A percentile compares a stretch with the other conserved stretches of the same genome.
phyloP scores from a whole-genome alignment of 441 rosid genomes.

The Pelargonium australe region DNA sequence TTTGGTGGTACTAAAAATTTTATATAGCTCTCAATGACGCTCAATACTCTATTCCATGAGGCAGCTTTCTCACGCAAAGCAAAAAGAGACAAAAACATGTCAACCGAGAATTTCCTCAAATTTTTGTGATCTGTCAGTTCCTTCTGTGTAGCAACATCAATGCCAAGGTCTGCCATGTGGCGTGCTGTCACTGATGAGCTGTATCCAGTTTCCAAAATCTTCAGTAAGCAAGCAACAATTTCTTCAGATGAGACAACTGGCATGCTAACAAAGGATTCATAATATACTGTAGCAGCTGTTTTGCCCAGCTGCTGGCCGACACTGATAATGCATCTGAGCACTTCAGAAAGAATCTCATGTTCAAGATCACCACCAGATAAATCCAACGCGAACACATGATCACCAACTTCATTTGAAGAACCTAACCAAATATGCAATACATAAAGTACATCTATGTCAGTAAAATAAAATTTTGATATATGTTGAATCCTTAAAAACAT shows the following conservation, averaged over 20 bases:
- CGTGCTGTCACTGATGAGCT: constrained; percentile 40
- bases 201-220: constrained; percentile 78
- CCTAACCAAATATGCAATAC: constrained; percentile 35
- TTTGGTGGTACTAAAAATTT: constrained; percentile 78
- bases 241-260: constrained; percentile 62
- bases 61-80: constrained; percentile 55
- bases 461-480: not conserved
- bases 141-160: constrained; percentile 65
- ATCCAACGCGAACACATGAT: constrained; percentile 37
- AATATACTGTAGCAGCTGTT: constrained; percentile 68
- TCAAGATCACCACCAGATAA: constrained; percentile 41
- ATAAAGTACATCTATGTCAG: constrained; percentile 13
- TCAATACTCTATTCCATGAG: constrained; percentile 71
- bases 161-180: constrained; percentile 41
- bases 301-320: constrained; percentile 80
- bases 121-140: constrained; percentile 61
- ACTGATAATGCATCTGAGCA: constrained; percentile 52
- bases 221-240: constrained; percentile 61
- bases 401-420: constrained; percentile 45
- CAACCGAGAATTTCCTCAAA: constrained; percentile 68
- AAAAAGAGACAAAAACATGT: constrained; percentile 67
- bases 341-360: constrained; percentile 57
- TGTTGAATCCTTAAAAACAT: not conserved
- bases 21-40: constrained; percentile 56
- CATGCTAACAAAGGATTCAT: constrained; percentile 64